Evolutionary conservation across 495 filamentous ascomycete species (phyloP), one percentile per base, ranked within the genome.

Genomic region (Aspergillus steynii): DNA sequence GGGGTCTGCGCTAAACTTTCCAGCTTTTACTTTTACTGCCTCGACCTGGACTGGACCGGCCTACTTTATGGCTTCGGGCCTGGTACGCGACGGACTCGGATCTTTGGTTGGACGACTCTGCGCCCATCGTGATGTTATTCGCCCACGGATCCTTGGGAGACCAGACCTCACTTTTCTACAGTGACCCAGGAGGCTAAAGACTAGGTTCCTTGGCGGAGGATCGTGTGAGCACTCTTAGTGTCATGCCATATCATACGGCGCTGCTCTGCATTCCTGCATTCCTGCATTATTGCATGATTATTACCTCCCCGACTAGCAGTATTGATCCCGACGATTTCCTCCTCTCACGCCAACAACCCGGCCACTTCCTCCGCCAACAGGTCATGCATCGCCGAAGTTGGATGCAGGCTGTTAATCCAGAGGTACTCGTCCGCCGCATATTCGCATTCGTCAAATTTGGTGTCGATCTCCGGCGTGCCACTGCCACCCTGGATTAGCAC

Each of bases 151-250:
- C 37, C 37, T 8, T 14, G 9, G 3, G 31, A 14, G 37, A 42
- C 37, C 37, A 42, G 37, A 42, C 37, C 37, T 42, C 20, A 20
- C 20, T 15, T 12, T 14, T 12, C 37, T 12, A 12, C 12, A 20
- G 20, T 20, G 20, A 20, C 20, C 20, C 20, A 20, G 20, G 20
- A 20, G 20, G 20, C 20, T 20, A 20, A 20, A 53, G 56, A 62
- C 55, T 57, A 57, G 20, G 20, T 57, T 57, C 55, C 55, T 57
- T 57, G 55, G 55, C 55, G 55, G 29, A 45, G 37, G 34, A 37
- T 54, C 52, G 52, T 31, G 29, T 54, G 52, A 37, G 52, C 52
- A 29, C 50, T 29, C 55, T 31, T 50, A 47, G 55, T 58, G 55
- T 50, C 46, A 48, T 58, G 55, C 34, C 55, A 50, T 46, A 46